Conservation (phyloP, 106 monocot species). For the Acanthochlamys bracteata region DNA sequence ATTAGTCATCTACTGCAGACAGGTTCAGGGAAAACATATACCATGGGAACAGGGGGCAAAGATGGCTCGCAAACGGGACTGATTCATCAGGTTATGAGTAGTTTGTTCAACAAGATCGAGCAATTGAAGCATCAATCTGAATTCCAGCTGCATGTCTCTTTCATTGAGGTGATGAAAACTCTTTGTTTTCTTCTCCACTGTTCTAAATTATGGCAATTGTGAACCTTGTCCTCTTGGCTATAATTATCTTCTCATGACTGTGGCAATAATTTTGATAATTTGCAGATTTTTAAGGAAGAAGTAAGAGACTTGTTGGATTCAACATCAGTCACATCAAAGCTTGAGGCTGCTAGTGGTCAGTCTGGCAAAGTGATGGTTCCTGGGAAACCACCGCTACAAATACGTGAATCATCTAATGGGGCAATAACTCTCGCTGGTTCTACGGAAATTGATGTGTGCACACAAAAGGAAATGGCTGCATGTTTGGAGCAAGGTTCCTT, state of each 20-base stretch:
- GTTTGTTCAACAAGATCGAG: constrained; percentile 74
- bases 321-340: constrained; percentile 38
- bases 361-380: constrained; percentile 45
- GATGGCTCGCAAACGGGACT: constrained; percentile 62
- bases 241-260: not conserved
- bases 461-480: constrained; percentile 80
- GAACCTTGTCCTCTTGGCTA: not conserved
- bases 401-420: constrained; percentile 95
- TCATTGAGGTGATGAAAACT: constrained; percentile 67
- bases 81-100: constrained; percentile 83
- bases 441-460: constrained; percentile 78
- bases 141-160: constrained; percentile 89
- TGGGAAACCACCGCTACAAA: constrained; percentile 86
- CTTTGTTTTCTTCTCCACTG: not conserved
- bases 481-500: constrained; percentile 88
- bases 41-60: constrained; percentile 87
- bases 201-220: not conserved
- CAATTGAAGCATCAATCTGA: constrained; percentile 65
- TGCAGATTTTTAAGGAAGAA: constrained; percentile 99
- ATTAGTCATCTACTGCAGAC: constrained; percentile 46
- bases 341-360: constrained; percentile 57
- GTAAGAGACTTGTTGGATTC: constrained; percentile 84
- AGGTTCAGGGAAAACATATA: constrained; percentile 99
- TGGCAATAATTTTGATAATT: not conserved
- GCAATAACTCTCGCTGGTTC: constrained; percentile 90